These are phyloP conservation scores for Malbranchea cinnamomea DNA, from an alignment of 2,329 filamentous ascomycete genomes.

Conservation along the genomic window DNA sequence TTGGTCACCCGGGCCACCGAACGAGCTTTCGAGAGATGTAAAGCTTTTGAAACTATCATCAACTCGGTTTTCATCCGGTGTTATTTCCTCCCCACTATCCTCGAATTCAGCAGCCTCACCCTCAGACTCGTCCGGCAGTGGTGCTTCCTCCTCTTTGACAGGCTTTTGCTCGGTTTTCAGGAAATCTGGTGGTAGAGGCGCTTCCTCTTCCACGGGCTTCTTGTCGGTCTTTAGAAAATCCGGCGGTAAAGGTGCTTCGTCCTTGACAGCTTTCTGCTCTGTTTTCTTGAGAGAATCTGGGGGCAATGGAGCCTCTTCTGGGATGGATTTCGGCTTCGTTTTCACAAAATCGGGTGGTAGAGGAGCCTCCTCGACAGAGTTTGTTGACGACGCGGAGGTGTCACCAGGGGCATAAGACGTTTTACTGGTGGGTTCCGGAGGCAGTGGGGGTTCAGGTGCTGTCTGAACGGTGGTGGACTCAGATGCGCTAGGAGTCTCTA, in stretches of 20 bases:
- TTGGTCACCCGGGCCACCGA: conserved; percentile 22
- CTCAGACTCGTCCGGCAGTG: conserved; percentile 22
- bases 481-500: conserved; percentile 18
- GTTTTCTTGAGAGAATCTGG: not conserved
- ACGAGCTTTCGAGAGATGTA: conserved; percentile 31
- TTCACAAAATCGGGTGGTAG: conserved; percentile 16
- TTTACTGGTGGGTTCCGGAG: conserved; percentile 34
- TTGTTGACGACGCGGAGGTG: conserved; percentile 33
- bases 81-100: conserved; percentile 31
- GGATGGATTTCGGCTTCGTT: conserved; percentile 8
- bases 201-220: conserved; percentile 4
- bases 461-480: conserved; percentile 18
- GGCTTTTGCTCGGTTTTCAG: too few species aligned
- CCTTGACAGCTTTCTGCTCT: too few species aligned
- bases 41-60: conserved; percentile 19
- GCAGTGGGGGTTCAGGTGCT: conserved; percentile 26
- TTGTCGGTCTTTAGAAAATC: too few species aligned
- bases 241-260: too few species aligned
- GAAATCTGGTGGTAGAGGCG: conserved; percentile 18
- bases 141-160: conserved; percentile 13
- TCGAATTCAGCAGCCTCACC: conserved; percentile 26
- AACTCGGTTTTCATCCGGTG: conserved; percentile 16
- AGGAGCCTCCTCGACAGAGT: conserved; percentile 27
- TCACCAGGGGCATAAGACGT: conserved; percentile 32
- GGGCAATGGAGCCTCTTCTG: too few species aligned